Base-by-base conservation (phyloP, 2,329 filamentous ascomycete genomes). In the Myriosclerotinia scirpicola region DNA sequence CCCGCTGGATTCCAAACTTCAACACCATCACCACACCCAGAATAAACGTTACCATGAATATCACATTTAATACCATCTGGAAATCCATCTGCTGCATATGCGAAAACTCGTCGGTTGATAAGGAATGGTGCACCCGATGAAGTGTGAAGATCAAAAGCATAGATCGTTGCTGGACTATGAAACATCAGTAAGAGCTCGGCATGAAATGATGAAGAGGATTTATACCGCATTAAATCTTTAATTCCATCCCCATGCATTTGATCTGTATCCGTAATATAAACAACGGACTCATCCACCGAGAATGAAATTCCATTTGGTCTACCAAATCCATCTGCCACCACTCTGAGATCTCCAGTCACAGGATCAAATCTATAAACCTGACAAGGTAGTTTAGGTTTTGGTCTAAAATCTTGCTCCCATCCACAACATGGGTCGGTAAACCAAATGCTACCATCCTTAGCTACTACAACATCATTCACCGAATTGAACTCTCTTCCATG, bases 371-470 rank as follows among this genome's bases (percentile, higher is more conserved):
- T 81, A 73, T 88, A 89, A 0, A 88, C 84, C 71, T 88, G 86
- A 67, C 82, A 83, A 5, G 79, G 83, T 14, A 87, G 73, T 0
- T 81, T 81, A 0, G 85, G 85, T 7, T 74, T 69, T 0, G 82
- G 82, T 0, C 86, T 80, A 71, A 88, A 87, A 34, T 84, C 79
- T 72, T 88, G 86, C 53, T 84, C 78, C 68, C 80, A 84, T 3
- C 85, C 87, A 69, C 89, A 89, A 9, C 82, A 79, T 0, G 84
- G 82, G 67, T 89, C 86, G 1, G 86, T 89, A 71, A 89, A 88
- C 78, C 87, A 89, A n/a, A 89, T 77, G 36, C 85, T 81, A n/a
- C 81, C 80, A 66, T 82, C 86, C 14, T 75, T 74, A 40, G 85
- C 80, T 69, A 87, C 81, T 1, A 81, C 79, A 0, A 85, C 79